Evolutionary conservation across 495 filamentous ascomycete species (phyloP).

Genomic region (Trichocladium uniseriatum): DNA sequence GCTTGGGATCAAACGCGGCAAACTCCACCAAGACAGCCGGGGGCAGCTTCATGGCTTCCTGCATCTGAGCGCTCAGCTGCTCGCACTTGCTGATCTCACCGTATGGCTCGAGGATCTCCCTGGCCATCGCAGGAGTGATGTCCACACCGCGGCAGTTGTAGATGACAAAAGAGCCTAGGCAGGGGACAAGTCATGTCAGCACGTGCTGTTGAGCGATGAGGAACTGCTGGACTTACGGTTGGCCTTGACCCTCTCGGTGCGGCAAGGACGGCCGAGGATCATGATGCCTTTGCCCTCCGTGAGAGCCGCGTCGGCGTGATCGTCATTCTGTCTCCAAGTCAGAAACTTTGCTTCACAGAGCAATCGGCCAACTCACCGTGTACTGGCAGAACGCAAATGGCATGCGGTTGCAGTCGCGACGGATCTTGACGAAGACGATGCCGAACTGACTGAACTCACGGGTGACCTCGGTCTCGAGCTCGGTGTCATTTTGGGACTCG

Average conservation of each 20-base stretch:
- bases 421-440: constrained; percentile 52
- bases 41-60: constrained; percentile 25
- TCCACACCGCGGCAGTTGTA: constrained; percentile 32
- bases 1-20: constrained; percentile 32
- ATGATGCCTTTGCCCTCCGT: constrained; percentile 35
- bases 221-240: constrained; percentile 39
- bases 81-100: constrained; percentile 32
- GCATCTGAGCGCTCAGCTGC: constrained; percentile 16
- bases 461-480: constrained; percentile 45
- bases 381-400: constrained; percentile 57
- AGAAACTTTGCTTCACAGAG: constrained; percentile 1
- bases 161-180: constrained; percentile 42
- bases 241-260: constrained; percentile 47
- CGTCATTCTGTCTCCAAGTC: constrained; percentile 21
- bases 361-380: constrained; percentile 36
- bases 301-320: constrained; percentile 43
- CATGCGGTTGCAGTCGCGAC: constrained; percentile 48
- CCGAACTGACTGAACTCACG: constrained; percentile 44
- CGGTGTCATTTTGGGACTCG: constrained; percentile 37
- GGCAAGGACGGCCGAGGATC: constrained; percentile 49
- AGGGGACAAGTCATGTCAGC: constrained; percentile 7
- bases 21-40: constrained; percentile 46
- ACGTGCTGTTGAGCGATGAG: not conserved
- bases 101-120: constrained; percentile 30
- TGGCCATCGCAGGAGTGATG: constrained; percentile 36